Percentiles rank a stretch among this genome's conserved stretches.
These are phyloP conservation scores for Syzygium syzygioides DNA, from an alignment of 441 rosid genomes.

Conservation along the genomic window DNA sequence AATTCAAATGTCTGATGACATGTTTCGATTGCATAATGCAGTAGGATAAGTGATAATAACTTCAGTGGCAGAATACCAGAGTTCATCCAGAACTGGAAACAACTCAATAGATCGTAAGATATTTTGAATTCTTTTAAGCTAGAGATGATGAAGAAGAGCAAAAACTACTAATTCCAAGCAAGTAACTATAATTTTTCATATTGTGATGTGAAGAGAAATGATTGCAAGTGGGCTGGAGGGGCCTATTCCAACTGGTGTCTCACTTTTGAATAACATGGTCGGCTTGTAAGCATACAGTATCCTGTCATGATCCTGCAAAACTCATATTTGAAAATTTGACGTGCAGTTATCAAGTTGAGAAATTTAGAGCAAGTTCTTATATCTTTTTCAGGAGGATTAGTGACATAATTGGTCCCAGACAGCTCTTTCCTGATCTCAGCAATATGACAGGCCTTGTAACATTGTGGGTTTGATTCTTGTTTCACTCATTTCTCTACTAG, in stretches of 20 bases:
- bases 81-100: constrained; percentile 38
- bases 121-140: background rate
- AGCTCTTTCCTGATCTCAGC: constrained; percentile 46
- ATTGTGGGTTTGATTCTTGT: constrained; percentile 17
- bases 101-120: constrained; percentile 50
- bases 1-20: background rate
- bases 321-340: background rate
- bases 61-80: constrained; percentile 43
- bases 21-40: constrained; percentile 16
- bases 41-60: constrained; percentile 56
- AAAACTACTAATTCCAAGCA: background rate
- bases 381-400: constrained; percentile 57
- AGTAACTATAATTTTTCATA: background rate
- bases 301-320: background rate
- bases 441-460: constrained; percentile 17
- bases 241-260: constrained; percentile 50
- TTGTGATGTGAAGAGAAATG: constrained; percentile 40
- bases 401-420: constrained; percentile 52
- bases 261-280: constrained; percentile 27
- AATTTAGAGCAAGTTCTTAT: background rate
- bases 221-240: constrained; percentile 62
- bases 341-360: background rate
- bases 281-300: constrained; percentile 41
- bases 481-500: background rate
- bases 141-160: background rate